Evolutionary conservation across 768 basidiomycete species (phyloP).

Genomic region (Pisolithus microcarpus): DNA sequence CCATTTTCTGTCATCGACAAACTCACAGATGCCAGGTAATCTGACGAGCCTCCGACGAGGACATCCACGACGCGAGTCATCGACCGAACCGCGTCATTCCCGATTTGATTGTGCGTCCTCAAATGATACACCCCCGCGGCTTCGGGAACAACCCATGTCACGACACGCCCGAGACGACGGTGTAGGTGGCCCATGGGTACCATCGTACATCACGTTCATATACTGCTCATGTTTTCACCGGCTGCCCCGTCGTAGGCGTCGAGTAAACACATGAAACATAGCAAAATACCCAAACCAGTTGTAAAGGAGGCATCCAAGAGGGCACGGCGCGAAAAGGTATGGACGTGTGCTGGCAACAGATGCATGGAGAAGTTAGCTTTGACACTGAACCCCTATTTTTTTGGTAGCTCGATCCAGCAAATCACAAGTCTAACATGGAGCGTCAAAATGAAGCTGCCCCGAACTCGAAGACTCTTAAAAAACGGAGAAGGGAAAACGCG

Average conservation of each 20-base stretch:
- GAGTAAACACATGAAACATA: constrained; percentile 79
- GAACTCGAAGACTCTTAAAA: constrained; percentile 16
- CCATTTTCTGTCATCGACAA: too few relatives aligned
- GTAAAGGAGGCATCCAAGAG: constrained; percentile 86
- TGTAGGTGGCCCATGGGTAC: constrained; percentile 3
- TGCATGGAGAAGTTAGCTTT: too few relatives aligned
- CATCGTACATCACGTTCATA: not conserved
- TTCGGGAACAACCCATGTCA: too few relatives aligned
- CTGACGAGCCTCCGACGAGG: too few relatives aligned
- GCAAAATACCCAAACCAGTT: constrained; percentile 81
- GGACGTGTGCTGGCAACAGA: not conserved
- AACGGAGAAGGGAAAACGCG: constrained; percentile 43
- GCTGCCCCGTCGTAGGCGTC: constrained; percentile 30
- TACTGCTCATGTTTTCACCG: too few relatives aligned
- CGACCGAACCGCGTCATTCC: too few relatives aligned
- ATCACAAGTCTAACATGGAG: constrained; percentile 73
- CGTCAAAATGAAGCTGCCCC: constrained; percentile 51
- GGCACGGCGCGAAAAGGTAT: constrained; percentile 80
- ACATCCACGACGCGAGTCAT: too few relatives aligned
- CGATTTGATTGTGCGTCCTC: too few relatives aligned
- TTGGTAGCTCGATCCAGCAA: constrained; percentile 82
- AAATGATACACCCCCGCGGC: too few relatives aligned
- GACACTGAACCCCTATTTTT: not conserved
- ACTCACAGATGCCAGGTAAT: too few relatives aligned
- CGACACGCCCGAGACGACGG: too few relatives aligned